These are phyloP conservation scores for Pseudohalonectria lignicola DNA, from an alignment of 2,329 filamentous ascomycete genomes.

Conservation along the genomic window DNA sequence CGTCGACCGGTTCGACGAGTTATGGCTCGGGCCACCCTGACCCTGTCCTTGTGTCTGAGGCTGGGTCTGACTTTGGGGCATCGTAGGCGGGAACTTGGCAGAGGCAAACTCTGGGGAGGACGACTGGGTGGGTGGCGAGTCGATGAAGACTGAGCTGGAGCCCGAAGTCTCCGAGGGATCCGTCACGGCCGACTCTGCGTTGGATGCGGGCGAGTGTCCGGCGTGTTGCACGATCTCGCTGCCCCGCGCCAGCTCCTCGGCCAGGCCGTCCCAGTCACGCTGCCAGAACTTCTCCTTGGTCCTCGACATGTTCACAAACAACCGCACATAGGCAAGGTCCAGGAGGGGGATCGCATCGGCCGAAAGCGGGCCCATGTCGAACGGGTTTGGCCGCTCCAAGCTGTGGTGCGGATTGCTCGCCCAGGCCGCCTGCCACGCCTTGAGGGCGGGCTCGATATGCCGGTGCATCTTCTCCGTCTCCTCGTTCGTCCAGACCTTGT, in stretches of 20 bases:
- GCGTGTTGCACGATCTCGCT: conserved; percentile 65
- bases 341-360: conserved; percentile 85
- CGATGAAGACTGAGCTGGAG: conserved; percentile 33
- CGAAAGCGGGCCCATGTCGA: conserved; percentile 69
- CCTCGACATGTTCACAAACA: conserved; percentile 87
- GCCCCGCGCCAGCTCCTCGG: conserved; percentile 71
- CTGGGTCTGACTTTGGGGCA: conserved; percentile 12
- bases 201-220: conserved; percentile 47
- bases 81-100: conserved; percentile 20
- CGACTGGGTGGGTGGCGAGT: conserved; percentile 39
- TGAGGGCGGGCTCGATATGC: conserved; percentile 85
- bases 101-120: conserved; percentile 35
- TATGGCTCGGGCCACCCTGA: no score
- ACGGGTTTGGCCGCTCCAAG: conserved; percentile 75
- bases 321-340: conserved; percentile 81
- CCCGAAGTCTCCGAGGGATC: conserved; percentile 36
- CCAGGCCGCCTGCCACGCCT: conserved; percentile 93
- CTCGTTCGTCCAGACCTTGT: conserved; percentile 78
- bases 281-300: conserved; percentile 94
- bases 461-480: conserved; percentile 95
- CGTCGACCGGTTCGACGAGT: conserved; percentile 25
- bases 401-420: conserved; percentile 75
- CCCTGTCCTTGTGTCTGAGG: conserved; percentile 14
- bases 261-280: conserved; percentile 84
- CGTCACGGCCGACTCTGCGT: conserved; percentile 27